Conservation (phyloP, 768 basidiomycete genomes). For the Tremella fuciformis region DNA sequence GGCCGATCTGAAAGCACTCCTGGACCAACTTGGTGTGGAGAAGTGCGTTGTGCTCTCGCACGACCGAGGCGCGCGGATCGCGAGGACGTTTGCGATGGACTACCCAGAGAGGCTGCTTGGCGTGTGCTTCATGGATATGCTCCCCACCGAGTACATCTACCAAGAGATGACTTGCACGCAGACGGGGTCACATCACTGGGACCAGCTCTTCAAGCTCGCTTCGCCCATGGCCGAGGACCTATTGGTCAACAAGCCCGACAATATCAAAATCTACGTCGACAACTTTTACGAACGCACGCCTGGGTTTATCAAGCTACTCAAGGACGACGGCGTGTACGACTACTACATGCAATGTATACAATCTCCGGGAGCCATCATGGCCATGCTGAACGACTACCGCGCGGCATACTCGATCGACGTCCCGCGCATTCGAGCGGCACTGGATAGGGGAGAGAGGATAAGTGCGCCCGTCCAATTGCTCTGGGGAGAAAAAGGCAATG, state of each 20-base stretch:
- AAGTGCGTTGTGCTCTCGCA: slow-evolving; percentile 1
- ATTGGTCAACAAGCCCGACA: neutral
- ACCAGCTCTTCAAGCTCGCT: slow-evolving; percentile 1
- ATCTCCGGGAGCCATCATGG: neutral
- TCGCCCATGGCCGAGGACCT: slow-evolving; percentile 6
- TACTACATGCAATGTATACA: slow-evolving; percentile 4
- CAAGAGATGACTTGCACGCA: slow-evolving; percentile 5
- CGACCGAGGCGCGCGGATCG: slow-evolving; percentile 1
- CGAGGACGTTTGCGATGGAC: slow-evolving; percentile 3
- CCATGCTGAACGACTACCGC: slow-evolving; percentile 3
- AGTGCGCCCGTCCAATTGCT: neutral
- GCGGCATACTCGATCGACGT: neutral
- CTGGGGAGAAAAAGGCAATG: neutral
- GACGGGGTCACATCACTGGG: slow-evolving; percentile 2
- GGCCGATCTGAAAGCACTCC: neutral
- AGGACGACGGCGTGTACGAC: slow-evolving; percentile 3
- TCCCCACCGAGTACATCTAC: slow-evolving; percentile 6
- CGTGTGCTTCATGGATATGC: slow-evolving; percentile 1
- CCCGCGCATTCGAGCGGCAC: neutral
- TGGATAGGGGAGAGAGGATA: neutral
- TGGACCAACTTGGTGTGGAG: neutral
- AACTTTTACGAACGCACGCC: slow-evolving; percentile 4
- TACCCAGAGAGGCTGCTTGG: slow-evolving; percentile 1
- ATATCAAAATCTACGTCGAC: slow-evolving; percentile 6
- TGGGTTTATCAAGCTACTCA: neutral